phyloP scores from a whole-genome alignment of 345 rosid genomes.

The Bruguiera sexangula region DNA sequence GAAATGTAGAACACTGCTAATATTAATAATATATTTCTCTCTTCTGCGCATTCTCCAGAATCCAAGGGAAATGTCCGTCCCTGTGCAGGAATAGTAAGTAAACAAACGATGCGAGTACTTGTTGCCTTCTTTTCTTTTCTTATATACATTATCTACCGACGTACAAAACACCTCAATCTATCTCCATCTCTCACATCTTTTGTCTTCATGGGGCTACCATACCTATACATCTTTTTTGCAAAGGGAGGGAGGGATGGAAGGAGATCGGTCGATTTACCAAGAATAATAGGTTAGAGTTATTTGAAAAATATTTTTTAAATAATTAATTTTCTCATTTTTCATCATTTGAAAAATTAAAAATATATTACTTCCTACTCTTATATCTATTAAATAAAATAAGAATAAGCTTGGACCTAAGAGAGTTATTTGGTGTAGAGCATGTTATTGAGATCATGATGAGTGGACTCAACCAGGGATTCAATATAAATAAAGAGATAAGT shows the following conservation, averaged over 20 bases:
- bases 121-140: neutral
- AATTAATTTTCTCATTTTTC: too few species aligned
- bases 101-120: neutral
- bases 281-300: neutral
- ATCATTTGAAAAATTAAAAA: too few species aligned
- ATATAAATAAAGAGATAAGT: too few species aligned
- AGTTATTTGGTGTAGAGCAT: too few species aligned
- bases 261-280: neutral
- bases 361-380: neutral
- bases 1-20: too few species aligned
- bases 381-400: too few species aligned
- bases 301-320: too few species aligned
- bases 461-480: too few species aligned
- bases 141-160: neutral
- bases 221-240: neutral
- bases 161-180: neutral
- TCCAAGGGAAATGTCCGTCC: neutral
- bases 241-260: neutral
- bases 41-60: neutral
- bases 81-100: neutral
- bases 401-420: too few species aligned
- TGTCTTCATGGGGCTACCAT: neutral
- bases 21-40: too few species aligned
- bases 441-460: too few species aligned
- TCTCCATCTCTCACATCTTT: neutral